Evolutionary conservation across 257 asterid genomes (phyloP), one percentile per base, ranked within the genome.

Genomic region (Nicotiana undulata): DNA sequence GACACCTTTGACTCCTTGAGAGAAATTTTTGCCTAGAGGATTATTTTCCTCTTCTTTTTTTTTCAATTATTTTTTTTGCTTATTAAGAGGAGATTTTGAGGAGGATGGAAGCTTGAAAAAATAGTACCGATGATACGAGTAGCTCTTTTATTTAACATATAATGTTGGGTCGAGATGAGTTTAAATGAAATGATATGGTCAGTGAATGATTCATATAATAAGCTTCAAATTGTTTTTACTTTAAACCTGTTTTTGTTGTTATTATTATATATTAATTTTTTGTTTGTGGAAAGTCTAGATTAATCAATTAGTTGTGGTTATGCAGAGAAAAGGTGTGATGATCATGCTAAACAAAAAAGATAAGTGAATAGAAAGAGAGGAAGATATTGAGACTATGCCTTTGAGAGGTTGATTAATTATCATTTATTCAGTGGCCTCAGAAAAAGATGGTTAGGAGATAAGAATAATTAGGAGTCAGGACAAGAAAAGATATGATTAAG

Each of bases 1-100:
- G 84, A 86, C 85, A 20, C 92, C 95, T 53, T 82, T 91, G 83
- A 67, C 37, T 53, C n/a, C 59, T 3, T 84, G 82, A 84, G 82
- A 84, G 66, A 46, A 44, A 16, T 2, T 85, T 66, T 67, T 80
- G 28, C 10, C 20, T 15, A 26, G 55, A 46, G 76, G 56, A 56
- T 4, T 11, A 18, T 17, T 74, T 79, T 75, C 60, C 29, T 18
- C 10, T 26, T 26, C 1, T 26, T 12, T 6, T n/a, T 60, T 26
- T 44, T 28, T 4, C 24, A 70, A 20, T 18, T 24, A 29, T 44
- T 28, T 1, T 20, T 63, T 64, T 74, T 59, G 2, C 51, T 40
- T 70, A 32, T 72, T 22, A 24, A 72, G 37, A 24, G 49, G 60
- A 72, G 44, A 3, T 81, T 65, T 64, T 72, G 77, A 13, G 51